Evolutionary conservation across 2,329 filamentous ascomycete genomes (phyloP), one percentile per base, ranked within the genome.

Genomic region (Pyricularia sp.): DNA sequence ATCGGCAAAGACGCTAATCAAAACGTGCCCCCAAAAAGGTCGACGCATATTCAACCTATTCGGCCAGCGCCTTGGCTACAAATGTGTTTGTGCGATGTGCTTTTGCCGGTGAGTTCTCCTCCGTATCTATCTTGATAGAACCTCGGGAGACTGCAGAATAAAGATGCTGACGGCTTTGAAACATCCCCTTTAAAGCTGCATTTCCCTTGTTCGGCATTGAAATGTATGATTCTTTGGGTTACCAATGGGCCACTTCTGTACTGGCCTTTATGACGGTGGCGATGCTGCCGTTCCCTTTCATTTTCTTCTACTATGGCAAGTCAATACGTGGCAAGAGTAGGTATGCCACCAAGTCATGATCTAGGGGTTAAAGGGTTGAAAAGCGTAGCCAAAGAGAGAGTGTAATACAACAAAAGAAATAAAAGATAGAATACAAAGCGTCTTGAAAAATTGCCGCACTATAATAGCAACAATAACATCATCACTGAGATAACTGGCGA

Each of bases 31-130:
- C 75, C 70, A 75, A 61, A 67, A 36, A 87, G 79, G 90, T 92
- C 73, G 91, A 93, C 77, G 90, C 90, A 26, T 94, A 94, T 78
- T 90, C 90, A 68, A 78, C 87, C 30, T 93, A 92, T 76, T 90
- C 91, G 30, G 91, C 91, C 65, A 89, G 85, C 69, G 92, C 93
- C 4, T 83, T 97, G 77, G 92, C 93, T 14, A 92, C 93, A 64
- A 95, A 97, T 75, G 90, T 90, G 65, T 92, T 95, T 77, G 86
- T 91, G 69, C 86, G 94, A 68, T 93, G 90, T 72, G 83, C 85
- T 25, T 95, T 96, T 81, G 93, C 90, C 70, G 84, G 84, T 86
- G 74, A 79, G 84, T 78, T 6, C 31, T 14, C 36, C 33, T 28
- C 25, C 9, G 12, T 65, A 14, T 26, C 20, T 31, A 10, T 12